Base-by-base conservation (phyloP, 768 basidiomycete genomes). In the Holtermanniella nyarrowii region DNA sequence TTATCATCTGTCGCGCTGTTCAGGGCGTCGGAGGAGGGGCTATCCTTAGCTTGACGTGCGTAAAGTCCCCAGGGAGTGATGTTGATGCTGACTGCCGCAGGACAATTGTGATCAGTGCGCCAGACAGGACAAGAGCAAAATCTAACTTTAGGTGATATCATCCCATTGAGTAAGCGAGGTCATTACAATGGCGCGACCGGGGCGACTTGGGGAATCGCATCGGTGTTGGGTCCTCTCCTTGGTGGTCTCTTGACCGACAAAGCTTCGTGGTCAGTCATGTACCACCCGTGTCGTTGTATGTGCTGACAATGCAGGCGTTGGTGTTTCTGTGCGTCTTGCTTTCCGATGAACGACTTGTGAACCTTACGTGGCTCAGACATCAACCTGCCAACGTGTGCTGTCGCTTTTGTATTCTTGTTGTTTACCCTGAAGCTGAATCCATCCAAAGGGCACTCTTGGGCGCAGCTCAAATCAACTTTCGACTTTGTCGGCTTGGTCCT, bases 141-240 rank as follows among this genome's bases (percentile, higher is more conserved):
- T n/a, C n/a, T n/a, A n/a, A n/a, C n/a, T n/a, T 44, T 23, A 62
- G 60, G 60, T 42, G 88, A 91, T 69, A 87, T 91, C 27, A 84
- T 88, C 0, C 80, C 86, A 0, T 71, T 91, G 31, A 74, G 81
- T 73, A 82, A 87, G 55, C 84, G 87, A 63, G 88, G 84, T 3
- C 83, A 85, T 57, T 88, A 82, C 59, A 80, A 80, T 23, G 86
- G 55, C 13, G 65, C 59, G n/a, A 57, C 72, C 46, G 71, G 80
- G n/a, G 82, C 85, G 0, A 84, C 85, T 0, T 89, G 84, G 82
- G 88, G 87, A 3, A 77, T 78, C 48, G 78, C 80, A 13, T 80
- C 82, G 54, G 80, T 85, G 18, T 57, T 84, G 12, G 85, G 88
- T 0, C 88, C 88, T 2, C 75, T 95, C 12, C 70, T 90, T 13